Base-by-base conservation (phyloP, 495 filamentous ascomycete species). In the Xylaria venustula region DNA sequence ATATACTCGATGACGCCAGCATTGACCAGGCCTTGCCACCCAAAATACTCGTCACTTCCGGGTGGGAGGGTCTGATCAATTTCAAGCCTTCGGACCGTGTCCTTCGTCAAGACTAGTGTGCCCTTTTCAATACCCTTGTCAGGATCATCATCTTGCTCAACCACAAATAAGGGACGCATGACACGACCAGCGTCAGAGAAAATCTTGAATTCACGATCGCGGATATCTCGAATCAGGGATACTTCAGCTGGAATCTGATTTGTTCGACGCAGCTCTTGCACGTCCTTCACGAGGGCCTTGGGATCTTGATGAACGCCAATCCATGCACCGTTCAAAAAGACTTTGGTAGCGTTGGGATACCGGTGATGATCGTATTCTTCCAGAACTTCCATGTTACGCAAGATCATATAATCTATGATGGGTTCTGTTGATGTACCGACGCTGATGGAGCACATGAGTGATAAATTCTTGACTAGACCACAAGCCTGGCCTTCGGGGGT, bases 401-500 rank as follows among this genome's bases (percentile, higher is more conserved):
- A 87, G 54, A 89, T 89, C 90, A 98, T 93, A 79, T 96, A 98
- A 62, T 97, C 90, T 34, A 94, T 82, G 64, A 98, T 90, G 7
- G 93, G 92, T 51, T 93, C 88, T 26, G 89, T 89, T 9, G 92
- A 89, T 7, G 91, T 90, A 71, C 93, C 94, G 30, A 97, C 92
- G 47, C 90, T 96, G 71, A 99, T 91, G 66, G 93, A 96, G 72
- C 93, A 98, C 93, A 99, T 98, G 45, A 99, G 83, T 3, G 95
- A 90, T 69, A 99, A 71, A 66, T 99, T 99, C 81, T 99, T 99
- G 73, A 99, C 95, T 59, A 99, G 76, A 73, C 94, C 94, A 78
- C 94, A 99, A 73, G 94, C 94, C 71, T 99, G 95, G 61, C 94
- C 94, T 85, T 99, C 94, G 7, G 94, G 94, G 15, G 94, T 99